phyloP scores from a whole-genome alignment of 306 rosid species.

The Benincasa hispida region DNA sequence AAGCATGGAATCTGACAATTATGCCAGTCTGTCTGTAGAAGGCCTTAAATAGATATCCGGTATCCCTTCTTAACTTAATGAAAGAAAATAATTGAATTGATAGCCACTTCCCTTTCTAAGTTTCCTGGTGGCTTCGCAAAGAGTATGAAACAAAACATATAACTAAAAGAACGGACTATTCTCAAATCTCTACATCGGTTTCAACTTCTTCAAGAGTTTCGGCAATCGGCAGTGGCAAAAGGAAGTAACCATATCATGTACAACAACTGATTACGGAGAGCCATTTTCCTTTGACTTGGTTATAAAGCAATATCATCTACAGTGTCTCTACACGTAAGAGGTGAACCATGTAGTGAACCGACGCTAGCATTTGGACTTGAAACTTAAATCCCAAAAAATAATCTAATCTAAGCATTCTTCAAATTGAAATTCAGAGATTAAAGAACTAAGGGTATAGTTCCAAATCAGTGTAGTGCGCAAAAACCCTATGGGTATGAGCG shows the following conservation, averaged over 20 bases:
- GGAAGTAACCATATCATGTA: neutral
- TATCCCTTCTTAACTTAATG: neutral
- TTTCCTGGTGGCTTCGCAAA: neutral
- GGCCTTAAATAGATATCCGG: neutral
- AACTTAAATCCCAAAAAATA: neutral
- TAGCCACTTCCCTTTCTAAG: neutral
- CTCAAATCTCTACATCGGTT: neutral
- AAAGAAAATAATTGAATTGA: neutral
- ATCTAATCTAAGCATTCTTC: neutral
- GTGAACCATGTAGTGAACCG: neutral
- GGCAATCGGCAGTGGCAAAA: neutral
- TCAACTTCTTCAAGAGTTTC: neutral
- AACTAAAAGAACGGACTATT: neutral
- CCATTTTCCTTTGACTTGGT: neutral
- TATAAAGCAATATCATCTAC: neutral
- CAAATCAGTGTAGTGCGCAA: neutral
- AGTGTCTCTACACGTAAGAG: neutral
- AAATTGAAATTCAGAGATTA: neutral
- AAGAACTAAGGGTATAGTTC: neutral
- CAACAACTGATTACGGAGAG: neutral
- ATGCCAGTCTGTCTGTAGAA: neutral
- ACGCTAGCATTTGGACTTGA: neutral
- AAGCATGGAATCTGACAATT: neutral
- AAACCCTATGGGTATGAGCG: neutral
- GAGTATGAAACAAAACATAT: neutral